phyloP scores from a whole-genome alignment of 2,329 filamentous ascomycete genomes.

The Colletotrichum salicis region DNA sequence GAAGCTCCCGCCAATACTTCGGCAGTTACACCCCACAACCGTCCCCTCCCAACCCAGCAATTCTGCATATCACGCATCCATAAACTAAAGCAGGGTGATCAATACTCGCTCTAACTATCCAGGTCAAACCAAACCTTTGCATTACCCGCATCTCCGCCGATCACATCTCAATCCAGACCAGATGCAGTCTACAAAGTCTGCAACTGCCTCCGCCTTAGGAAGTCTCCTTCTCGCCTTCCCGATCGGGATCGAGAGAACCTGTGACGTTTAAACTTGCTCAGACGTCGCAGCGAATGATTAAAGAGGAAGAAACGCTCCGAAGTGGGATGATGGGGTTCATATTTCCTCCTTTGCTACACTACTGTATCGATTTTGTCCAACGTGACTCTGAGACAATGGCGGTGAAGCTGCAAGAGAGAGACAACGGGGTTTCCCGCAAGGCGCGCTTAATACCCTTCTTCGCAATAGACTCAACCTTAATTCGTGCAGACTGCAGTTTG shows the following conservation, averaged over 20 bases:
- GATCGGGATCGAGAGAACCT: neutral
- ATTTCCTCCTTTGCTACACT: neutral
- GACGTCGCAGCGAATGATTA: neutral
- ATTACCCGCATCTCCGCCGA: neutral
- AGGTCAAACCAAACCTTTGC: neutral
- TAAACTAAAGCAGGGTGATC: neutral
- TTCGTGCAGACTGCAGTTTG: neutral
- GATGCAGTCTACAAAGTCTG: neutral
- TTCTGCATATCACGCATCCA: neutral
- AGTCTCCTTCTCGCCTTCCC: neutral
- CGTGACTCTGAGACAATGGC: slow-evolving; percentile 3
- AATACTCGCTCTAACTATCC: neutral
- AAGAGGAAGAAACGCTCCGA: neutral
- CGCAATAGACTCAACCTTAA: slow-evolving; percentile 2
- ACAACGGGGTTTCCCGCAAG: neutral
- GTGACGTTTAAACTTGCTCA: neutral
- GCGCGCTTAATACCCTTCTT: neutral
- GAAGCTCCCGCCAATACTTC: neutral
- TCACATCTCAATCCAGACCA: neutral
- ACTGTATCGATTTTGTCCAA: neutral
- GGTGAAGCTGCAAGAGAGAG: slow-evolving; percentile 1
- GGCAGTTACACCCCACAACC: neutral
- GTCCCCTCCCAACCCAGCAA: neutral
- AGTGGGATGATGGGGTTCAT: neutral
- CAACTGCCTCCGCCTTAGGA: neutral